Percentiles rank a stretch among this genome's conserved stretches.
Evolutionary conservation across 2,329 filamentous ascomycete species (phyloP).

Genomic region (Colletotrichum magnum): DNA sequence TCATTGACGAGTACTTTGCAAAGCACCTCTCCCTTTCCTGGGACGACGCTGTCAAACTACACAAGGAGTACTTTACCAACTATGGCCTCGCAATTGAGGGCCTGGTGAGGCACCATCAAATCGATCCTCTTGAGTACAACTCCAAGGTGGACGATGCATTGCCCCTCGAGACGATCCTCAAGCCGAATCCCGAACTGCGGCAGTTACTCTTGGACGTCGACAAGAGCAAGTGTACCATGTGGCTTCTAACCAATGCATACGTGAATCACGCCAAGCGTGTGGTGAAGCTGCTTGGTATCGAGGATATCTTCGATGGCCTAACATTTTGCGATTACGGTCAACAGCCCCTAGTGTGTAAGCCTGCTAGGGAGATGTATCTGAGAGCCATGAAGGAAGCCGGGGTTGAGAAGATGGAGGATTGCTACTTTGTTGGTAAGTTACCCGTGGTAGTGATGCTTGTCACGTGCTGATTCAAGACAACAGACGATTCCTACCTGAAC

Average conservation of each 20-base stretch:
- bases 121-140: conserved; percentile 96
- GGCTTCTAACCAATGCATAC: conserved; percentile 98
- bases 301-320: conserved; percentile 93
- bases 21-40: conserved; percentile 80
- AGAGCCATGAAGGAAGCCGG: conserved; percentile 92
- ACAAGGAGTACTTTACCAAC: conserved; percentile 92
- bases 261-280: conserved; percentile 89
- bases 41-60: conserved; percentile 87
- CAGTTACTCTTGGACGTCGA: conserved; percentile 87
- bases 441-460: background rate
- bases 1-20: conserved; percentile 78
- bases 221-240: conserved; percentile 84
- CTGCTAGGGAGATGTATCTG: conserved; percentile 83
- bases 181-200: conserved; percentile 81
- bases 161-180: conserved; percentile 87
- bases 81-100: conserved; percentile 99
- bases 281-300: conserved; percentile 82
- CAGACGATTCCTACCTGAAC: conserved; percentile 90
- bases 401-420: conserved; percentile 76
- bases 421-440: conserved; percentile 92
- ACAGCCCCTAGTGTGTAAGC: conserved; percentile 87
- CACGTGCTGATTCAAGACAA: conserved; percentile 28
- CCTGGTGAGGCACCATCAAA: conserved; percentile 92
- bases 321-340: conserved; percentile 92
- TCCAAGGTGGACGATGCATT: conserved; percentile 93